Conservation (phyloP, 2,329 filamentous ascomycete genomes). For the Nigrospora oryzae region DNA sequence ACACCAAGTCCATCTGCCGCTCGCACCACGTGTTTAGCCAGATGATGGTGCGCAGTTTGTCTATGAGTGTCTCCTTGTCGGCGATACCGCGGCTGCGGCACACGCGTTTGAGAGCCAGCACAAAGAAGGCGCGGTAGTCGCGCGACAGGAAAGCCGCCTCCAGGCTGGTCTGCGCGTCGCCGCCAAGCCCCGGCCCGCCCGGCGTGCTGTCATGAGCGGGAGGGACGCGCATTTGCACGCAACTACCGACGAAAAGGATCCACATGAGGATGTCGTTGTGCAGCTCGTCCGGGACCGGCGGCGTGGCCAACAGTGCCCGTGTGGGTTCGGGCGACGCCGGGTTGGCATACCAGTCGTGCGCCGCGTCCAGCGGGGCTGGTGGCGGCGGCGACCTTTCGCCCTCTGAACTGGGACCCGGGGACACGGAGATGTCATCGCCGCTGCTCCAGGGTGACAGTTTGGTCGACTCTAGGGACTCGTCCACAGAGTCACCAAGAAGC, state of each 20-base stretch:
- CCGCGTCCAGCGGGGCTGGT: no score
- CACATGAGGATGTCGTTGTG: slow-evolving; percentile 19
- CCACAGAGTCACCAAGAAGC: slow-evolving; percentile 6
- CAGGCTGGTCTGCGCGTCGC: not conserved
- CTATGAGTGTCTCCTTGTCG: slow-evolving; percentile 12
- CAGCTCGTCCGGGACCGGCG: slow-evolving; percentile 10
- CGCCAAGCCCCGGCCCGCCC: no score
- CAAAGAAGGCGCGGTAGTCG: slow-evolving; percentile 19
- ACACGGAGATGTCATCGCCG: no score
- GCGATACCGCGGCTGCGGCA: slow-evolving; percentile 15
- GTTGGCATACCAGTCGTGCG: no score
- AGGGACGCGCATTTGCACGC: slow-evolving; percentile 15
- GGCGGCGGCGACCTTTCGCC: no score
- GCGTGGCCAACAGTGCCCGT: not conserved
- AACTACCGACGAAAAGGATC: slow-evolving; percentile 21
- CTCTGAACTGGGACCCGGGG: no score
- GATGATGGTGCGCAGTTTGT: slow-evolving; percentile 15
- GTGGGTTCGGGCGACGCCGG: not conserved
- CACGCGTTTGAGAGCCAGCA: slow-evolving; percentile 15
- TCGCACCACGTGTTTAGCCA: slow-evolving; percentile 23
- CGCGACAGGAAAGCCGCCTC: slow-evolving; percentile 8
- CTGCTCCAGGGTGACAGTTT: no score
- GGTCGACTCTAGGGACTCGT: no score
- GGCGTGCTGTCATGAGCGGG: not conserved
- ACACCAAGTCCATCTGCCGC: slow-evolving; percentile 17